Base-by-base conservation (phyloP, 148 eudicot genomes). In the Pouteria glomerata region DNA sequence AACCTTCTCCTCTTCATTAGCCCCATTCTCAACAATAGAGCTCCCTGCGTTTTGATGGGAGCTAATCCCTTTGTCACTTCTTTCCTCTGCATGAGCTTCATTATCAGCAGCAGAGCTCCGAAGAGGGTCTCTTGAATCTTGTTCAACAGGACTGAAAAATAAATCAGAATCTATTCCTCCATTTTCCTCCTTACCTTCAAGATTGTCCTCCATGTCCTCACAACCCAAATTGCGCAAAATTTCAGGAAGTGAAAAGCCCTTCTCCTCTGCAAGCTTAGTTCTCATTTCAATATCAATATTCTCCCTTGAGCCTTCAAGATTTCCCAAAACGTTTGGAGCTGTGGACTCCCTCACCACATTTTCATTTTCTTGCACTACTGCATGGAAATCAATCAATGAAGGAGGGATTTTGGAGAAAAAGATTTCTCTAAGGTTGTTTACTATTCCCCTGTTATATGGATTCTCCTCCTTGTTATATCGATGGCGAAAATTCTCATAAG, bases 401-500 rank as follows among this genome's bases (percentile, higher is more conserved):
- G 88, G 88, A 8, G 85, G 87, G 48, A 80, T 69, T 63, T 57
- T 86, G 31, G 99, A 82, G 79, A 88, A 81, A 69, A 95, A 85
- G n/a, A 85, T 75, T 68, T 91, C 90, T 78, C 29, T 74, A 29
- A 91, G 77, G 77, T 95, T 95, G 50, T 68, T 34, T 14, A 84
- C 37, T 1, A 80, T 57, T 60, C 99, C 97, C 61, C 39, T 72
- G 71, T 84, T 87, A 65, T 85, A 88, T 33, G 99, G 97, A 63
- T 89, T 95, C 75, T 88, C 96, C 79, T 85, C 91, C 77, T 81
- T 88, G 78, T 86, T 89, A 75, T 88, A 91, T 18, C 88, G 92
- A 75, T 89, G 86, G 37, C 97, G 84, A 52, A 95, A 95, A 78
- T 88, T 95, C 76, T 95, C 99, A 61, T 95, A 95, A 35, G 99